Base-by-base conservation (phyloP, 1,284 basidiomycete genomes). In the Tilletia walkeri region DNA sequence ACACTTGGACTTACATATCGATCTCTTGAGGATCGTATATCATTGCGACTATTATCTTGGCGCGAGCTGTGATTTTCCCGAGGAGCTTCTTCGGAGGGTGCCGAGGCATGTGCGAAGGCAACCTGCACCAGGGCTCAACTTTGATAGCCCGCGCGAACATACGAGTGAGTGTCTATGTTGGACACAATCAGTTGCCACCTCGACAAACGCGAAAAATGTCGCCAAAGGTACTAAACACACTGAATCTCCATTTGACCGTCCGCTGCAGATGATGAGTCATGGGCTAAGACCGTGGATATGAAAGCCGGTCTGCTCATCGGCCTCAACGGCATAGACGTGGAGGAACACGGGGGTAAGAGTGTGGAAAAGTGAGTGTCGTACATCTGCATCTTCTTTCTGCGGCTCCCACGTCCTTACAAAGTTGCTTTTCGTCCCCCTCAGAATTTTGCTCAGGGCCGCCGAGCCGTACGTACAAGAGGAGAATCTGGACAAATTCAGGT, bases 21-120 rank as follows among this genome's bases (percentile, higher is more conserved):
- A 82, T 61, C 65, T 78, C 45, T 70, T 82, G 38, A 78, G 81
- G 34, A 69, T 71, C 38, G 80, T 81, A 18, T 82, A 78, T 65
- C 74, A 81, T 66, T 78, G 74, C 67, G 80, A 81, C 72, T 82
- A 82, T 70, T 82, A 82, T 71, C 72, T 77, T n/a, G 74, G 74
- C 65, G 71, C 76, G 49, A 66, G 75, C 4, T 79, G 78, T 69
- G 81, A 82, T 65, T 82, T 78, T 65, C 72, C 76, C 18, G 80
- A 82, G 45, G 81, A 82, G 68, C 78, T 82, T 0, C 67, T 76
- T 38, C 77, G 81, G 10, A 70, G 77, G 3, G 74, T 74, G 36
- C 73, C 76, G 2, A 72, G 72, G 39, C 76, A 78, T 56, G 77
- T 72, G 34, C 70, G 78, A 10, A 77, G 74, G 50, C 73, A 73